Evolutionary conservation across 1,139 yeast genomes (phyloP), one percentile per base, ranked within the genome.

Genomic region (Yamadazyma sp.): DNA sequence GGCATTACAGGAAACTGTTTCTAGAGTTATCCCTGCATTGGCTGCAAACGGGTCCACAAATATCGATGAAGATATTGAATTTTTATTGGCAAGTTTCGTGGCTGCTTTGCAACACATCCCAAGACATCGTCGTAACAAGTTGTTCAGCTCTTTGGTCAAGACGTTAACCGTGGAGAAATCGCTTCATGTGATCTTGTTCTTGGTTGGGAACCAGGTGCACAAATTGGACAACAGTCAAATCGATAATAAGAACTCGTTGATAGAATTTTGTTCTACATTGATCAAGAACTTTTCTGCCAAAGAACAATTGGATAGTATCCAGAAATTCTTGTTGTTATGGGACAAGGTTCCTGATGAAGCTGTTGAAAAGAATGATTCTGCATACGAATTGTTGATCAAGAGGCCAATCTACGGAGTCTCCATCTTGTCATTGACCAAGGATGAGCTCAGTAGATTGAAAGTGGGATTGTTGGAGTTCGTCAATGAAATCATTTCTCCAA

Each of bases 71-170:
- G 54, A 50, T 42, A 77, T 84, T 43, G 97, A 91, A 56, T 87
- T 89, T 56, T 73, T 94, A 48, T 69, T 92, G 49, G 78, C 94
- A 37, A 86, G 95, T 55, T 94, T 92, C 57, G 89, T 87, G 12
- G 83, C 96, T 44, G 98, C 98, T 0, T 87, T 94, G 65, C 83
- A 84, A 41, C 98, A 92, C 56, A 89, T 92, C 49, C 99, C 99
- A 47, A 81, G 96, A 59, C 98, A 92, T 59, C 86, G 99, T 63
- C 79, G 98, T 53, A 94, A 87, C 37, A 83, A 82, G 55, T 69
- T 94, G 41, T 92, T 87, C 56, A 75, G 87, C 3, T 83, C 95
- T 0, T 73, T 92, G 49, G 80, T 91, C 12, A 75, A 75, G 51
- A 85, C 97, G 1, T 69, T 92, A 46, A 91, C 92, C n/a, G 69